Base-by-base conservation (phyloP, 768 basidiomycete genomes). In the Tylopilus plumbeoviolaceoides region DNA sequence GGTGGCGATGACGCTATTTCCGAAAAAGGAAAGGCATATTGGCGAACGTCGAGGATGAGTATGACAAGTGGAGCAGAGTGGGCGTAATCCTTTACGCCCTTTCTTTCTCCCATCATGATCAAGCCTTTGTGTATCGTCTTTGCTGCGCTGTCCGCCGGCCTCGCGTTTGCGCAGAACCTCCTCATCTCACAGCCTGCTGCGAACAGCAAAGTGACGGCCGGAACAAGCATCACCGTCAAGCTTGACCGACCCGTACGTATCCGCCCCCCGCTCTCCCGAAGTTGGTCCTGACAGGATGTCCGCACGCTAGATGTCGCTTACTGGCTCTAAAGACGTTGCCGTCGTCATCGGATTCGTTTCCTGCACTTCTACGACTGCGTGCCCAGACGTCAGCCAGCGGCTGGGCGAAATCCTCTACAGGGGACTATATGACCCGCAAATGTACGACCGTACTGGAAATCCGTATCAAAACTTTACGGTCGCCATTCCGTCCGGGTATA, bases 171-270 rank as follows among this genome's bases (percentile, higher is more conserved):
- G 1, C 80, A 82, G 51, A 48, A 61, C 21, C 58, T 72, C 5
- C 39, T 9, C 38, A 48, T 48, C 38, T 7, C 70, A 8, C 57
- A 50, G 8, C 81, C 80, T 4, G 20, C 52, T 1, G 50, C 66
- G 5, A 70, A 69, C 2, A 55, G 69, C 5, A 52, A 59, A 25
- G 66, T 81, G 10, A 27, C 38, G 0, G 62, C 71, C 18, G 78
- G 78, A 17, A 57, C 62, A 1, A 56, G 56, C 18, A 38, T 80
- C 47, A 68, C 61, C 7, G 70, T 81, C 7, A 67, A 75, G 49
- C 60, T 81, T 10, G 73, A 74, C 45, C 67, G 67, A 50, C 74
- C 74, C 4, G 78, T 78, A 53, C 12, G 76, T 63, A 14, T 39
- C 42, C 3, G 20, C 20, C 7, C 18, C 28, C 38, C n/a, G 10